A percentile compares a stretch with the other conserved stretches of the same genome.
Evolutionary conservation across 352 stramenopile species (phyloP).

Genomic region (Phytophthora pini): DNA sequence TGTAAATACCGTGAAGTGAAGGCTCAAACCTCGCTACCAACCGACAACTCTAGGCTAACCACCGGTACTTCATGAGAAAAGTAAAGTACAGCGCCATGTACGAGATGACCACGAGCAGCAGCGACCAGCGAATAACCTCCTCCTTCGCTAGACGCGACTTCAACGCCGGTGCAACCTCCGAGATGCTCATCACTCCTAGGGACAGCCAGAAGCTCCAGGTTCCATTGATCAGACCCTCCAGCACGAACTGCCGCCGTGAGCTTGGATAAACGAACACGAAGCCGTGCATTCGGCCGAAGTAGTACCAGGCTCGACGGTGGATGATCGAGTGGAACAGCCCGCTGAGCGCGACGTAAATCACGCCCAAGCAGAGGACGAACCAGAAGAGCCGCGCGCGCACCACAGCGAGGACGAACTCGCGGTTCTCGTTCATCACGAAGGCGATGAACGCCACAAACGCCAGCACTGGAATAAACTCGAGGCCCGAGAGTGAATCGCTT

Average conservation of each 20-base stretch:
- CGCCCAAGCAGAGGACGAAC: conserved; percentile 53
- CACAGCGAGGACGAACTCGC: conserved; percentile 39
- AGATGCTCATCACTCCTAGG: conserved; percentile 53
- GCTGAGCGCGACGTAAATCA: conserved; percentile 70
- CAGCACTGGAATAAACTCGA: conserved; percentile 52
- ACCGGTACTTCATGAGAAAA: conserved; percentile 70
- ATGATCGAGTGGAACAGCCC: conserved; percentile 74
- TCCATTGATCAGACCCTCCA: conserved; percentile 68
- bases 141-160: conserved; percentile 38
- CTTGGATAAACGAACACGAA: conserved; percentile 72
- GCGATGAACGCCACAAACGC: conserved; percentile 45
- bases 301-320: conserved; percentile 53
- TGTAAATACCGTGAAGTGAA: conserved; percentile 3
- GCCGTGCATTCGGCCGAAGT: conserved; percentile 58
- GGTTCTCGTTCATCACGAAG: conserved; percentile 51
- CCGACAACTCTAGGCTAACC: conserved; percentile 38
- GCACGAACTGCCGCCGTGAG: conserved; percentile 66
- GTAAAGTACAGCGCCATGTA: conserved; percentile 58
- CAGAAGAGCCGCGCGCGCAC: conserved; percentile 55
- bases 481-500: conserved; percentile 22
- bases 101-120: conserved; percentile 53
- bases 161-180: conserved; percentile 49
- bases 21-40: background rate
- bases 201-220: conserved; percentile 73
- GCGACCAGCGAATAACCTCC: conserved; percentile 54